Conservation (phyloP, 306 rosid genomes). For the Lathyrus tuberosus region DNA sequence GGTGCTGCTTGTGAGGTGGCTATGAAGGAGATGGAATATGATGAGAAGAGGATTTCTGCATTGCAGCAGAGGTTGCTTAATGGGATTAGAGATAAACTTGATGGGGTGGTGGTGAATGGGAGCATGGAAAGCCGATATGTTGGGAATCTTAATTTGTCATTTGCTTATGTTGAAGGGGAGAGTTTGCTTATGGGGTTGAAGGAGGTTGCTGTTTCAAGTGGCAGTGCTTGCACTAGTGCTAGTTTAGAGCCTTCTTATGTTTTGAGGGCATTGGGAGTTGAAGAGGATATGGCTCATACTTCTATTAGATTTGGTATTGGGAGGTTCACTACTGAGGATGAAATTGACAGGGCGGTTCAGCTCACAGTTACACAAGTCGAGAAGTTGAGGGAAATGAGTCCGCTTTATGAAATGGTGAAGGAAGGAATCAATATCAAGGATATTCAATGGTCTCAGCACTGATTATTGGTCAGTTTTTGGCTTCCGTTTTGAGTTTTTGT, state of each 20-base stretch:
- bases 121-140: slow-evolving; percentile 76
- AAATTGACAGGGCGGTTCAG: slow-evolving; percentile 77
- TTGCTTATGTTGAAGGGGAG: slow-evolving; percentile 69
- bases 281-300: slow-evolving; percentile 99
- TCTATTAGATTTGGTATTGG: slow-evolving; percentile 97
- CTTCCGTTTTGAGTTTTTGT: slow-evolving; percentile 19
- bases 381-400: slow-evolving; percentile 96
- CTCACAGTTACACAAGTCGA: slow-evolving; percentile 81
- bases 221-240: slow-evolving; percentile 96
- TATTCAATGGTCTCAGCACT: slow-evolving; percentile 91
- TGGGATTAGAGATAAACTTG: slow-evolving; percentile 66
- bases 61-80: slow-evolving; percentile 68
- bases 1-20: slow-evolving; percentile 91
- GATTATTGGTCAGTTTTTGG: slow-evolving; percentile 26
- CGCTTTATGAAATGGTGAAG: slow-evolving; percentile 95
- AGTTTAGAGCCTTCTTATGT: slow-evolving; percentile 97
- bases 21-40: slow-evolving; percentile 82
- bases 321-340: slow-evolving; percentile 87
- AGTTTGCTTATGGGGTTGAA: slow-evolving; percentile 94
- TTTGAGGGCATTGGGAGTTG: slow-evolving; percentile 94
- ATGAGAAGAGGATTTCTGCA: slow-evolving; percentile 57
- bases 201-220: slow-evolving; percentile 98
- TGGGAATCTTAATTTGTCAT: slow-evolving; percentile 84
- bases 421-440: slow-evolving; percentile 85
- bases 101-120: slow-evolving; percentile 92